phyloP scores from a whole-genome alignment of 129 eudicot species.

The Flaveria trinervia region DNA sequence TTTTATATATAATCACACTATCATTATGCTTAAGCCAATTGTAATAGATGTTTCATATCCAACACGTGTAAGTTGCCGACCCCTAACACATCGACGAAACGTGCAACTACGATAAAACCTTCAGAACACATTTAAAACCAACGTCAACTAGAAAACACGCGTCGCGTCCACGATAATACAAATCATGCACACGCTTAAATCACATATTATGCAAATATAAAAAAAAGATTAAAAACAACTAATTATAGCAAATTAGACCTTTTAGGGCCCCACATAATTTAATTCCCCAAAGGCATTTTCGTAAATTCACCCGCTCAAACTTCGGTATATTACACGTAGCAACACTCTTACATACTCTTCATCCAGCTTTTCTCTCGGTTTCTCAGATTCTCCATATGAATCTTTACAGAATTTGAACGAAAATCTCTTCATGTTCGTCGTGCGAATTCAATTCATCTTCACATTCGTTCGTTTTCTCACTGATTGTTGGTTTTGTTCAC shows the following conservation, averaged over 20 bases:
- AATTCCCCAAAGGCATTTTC: constrained; percentile 9
- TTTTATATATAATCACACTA: too few species aligned
- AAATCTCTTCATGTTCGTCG: constrained; percentile 6
- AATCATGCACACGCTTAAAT: too few species aligned
- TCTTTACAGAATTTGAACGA: not conserved
- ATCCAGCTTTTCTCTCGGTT: constrained; percentile 41
- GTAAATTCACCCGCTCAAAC: constrained; percentile 23
- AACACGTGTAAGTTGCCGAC: too few species aligned
- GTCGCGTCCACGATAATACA: too few species aligned
- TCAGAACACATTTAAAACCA: too few species aligned
- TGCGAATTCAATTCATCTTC: not conserved
- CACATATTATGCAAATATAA: too few species aligned
- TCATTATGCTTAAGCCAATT: too few species aligned
- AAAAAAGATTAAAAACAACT: not conserved
- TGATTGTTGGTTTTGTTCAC: not conserved
- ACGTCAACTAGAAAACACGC: too few species aligned
- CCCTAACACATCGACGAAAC: too few species aligned
- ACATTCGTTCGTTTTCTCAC: not conserved
- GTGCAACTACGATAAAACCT: too few species aligned
- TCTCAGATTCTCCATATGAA: constrained; percentile 32
- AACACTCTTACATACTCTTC: constrained; percentile 35
- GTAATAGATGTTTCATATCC: too few species aligned
- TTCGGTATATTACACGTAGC: constrained; percentile 44
- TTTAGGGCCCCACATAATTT: not conserved
- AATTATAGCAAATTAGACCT: not conserved